Evolutionary conservation across 2,329 filamentous ascomycete species (phyloP).

Genomic region (Aspergillus candidus): DNA sequence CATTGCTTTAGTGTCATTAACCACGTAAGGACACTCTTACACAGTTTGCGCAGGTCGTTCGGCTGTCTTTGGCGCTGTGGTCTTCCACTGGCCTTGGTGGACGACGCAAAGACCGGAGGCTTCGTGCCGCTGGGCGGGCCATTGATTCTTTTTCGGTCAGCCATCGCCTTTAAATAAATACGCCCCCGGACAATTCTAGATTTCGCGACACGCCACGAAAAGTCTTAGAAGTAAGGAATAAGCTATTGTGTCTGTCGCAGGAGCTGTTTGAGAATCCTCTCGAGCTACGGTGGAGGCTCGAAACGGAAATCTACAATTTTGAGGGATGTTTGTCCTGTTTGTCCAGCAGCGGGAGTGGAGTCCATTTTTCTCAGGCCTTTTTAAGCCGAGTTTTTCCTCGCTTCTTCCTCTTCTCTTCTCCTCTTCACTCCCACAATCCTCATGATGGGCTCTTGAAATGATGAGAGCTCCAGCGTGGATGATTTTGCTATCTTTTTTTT

Average conservation of each 20-base stretch:
- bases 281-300: conserved; percentile 12
- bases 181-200: conserved; percentile 1
- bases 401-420: conserved; percentile 19
- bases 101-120: conserved; percentile 61
- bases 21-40: conserved; percentile 48
- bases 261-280: conserved; percentile 4
- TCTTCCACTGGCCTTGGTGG: conserved; percentile 38
- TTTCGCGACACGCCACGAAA: conserved; percentile 4
- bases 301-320: conserved; percentile 32
- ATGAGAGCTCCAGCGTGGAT: conserved; percentile 1
- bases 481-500: neutral
- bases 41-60: conserved; percentile 76
- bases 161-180: conserved; percentile 47
- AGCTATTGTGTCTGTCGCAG: neutral
- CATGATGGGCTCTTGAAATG: neutral
- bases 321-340: conserved; percentile 37
- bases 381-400: conserved; percentile 12
- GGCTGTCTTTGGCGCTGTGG: conserved; percentile 56
- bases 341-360: conserved; percentile 12
- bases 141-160: conserved; percentile 85
- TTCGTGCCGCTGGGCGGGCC: conserved; percentile 72
- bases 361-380: conserved; percentile 16
- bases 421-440: conserved; percentile 9
- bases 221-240: conserved; percentile 1
- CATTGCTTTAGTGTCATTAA: neutral